Conservation (phyloP, 1,284 basidiomycete species). For the Pascua guehoae region DNA sequence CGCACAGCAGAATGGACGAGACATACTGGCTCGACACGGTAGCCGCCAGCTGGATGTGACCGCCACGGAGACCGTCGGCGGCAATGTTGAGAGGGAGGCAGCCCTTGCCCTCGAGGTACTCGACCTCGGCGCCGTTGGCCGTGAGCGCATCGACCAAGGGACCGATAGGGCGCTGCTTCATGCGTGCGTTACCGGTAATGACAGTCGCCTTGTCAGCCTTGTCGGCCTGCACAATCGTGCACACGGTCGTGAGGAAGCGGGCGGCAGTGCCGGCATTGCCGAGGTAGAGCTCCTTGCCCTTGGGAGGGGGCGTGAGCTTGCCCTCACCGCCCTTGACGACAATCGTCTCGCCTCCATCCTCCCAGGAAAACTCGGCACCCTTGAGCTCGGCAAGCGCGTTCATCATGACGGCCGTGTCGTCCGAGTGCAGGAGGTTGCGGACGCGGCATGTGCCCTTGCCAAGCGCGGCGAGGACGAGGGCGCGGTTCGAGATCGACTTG, state of each 20-base stretch:
- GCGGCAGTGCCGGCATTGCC: slow-evolving; percentile 98
- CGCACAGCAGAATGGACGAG: slow-evolving; percentile 91
- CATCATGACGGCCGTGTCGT: slow-evolving; percentile 99
- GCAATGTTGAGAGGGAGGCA: slow-evolving; percentile 86
- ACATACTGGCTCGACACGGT: slow-evolving; percentile 98
- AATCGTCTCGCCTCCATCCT: slow-evolving; percentile 88
- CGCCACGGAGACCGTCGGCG: slow-evolving; percentile 78
- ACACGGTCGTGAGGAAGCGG: slow-evolving; percentile 94
- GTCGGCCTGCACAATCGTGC: slow-evolving; percentile 66
- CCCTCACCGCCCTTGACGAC: slow-evolving; percentile 87
- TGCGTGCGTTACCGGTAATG: slow-evolving; percentile 95
- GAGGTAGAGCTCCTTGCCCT: slow-evolving; percentile 86
- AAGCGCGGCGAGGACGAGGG: slow-evolving; percentile 88
- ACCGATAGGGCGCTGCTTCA: slow-evolving; percentile 95
- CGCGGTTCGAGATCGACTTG: slow-evolving; percentile 96
- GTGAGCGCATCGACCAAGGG: slow-evolving; percentile 90
- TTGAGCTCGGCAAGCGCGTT: slow-evolving; percentile 80
- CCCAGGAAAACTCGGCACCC: slow-evolving; percentile 86
- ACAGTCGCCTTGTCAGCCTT: slow-evolving; percentile 57
- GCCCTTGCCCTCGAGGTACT: slow-evolving; percentile 73
- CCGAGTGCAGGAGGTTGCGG: slow-evolving; percentile 88
- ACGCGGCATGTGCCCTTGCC: slow-evolving; percentile 83
- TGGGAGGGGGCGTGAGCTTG: slow-evolving; percentile 67
- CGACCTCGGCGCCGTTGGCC: slow-evolving; percentile 74
- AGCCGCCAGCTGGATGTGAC: slow-evolving; percentile 81